Base-by-base conservation (phyloP, 371 early-diverging fungal species). In the Dinochytrium kinnereticum region DNA sequence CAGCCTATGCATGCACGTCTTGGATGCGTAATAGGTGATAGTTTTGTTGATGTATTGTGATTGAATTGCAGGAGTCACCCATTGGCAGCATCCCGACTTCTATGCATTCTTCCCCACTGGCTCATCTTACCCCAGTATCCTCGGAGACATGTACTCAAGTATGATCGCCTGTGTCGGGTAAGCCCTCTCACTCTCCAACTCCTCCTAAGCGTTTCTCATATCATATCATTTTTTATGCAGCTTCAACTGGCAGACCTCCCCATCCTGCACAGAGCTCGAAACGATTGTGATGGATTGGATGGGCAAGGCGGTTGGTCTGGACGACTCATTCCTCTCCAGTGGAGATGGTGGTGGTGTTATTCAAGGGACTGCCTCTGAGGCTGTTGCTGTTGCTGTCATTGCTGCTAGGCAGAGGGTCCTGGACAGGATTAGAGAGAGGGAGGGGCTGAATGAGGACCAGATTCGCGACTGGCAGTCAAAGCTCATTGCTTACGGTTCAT, bases 181-280 rank as follows among this genome's bases (percentile, higher is more conserved):
- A 19, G 50, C 19, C n/a, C 21, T 5, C 5, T 17, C 68, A 10
- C 7, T 15, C 57, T 15, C 26, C 10, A 13, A 55, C 26, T 55
- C 28, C 15, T 28, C 7, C 26, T 55, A 26, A 13, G 28, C 10
- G 7, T 36, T 33, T 33, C 10, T 34, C 37, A 17, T 36, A 61
- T 33, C 61, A 37, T 44, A 59, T 10, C 49, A 39, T 21, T n/a
- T 0, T 31, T 36, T 74, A 38, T 36, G 17, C 19, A 39, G 44
- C n/a, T 50, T 69, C 71, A 72, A 85, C 72, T 90, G 90, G 91
- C 61, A 81, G 10, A 78, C 80, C 37, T 80, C 78, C 19, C 90
- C 91, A 0, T 85, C 89, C 1, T 78, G 77, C 36, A 90, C 91
- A 0, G 90, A 90, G 79, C 83, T 90, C 13, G 91, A 90, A 67